Conservation (phyloP, 179 eudicot genomes). For the Vitellaria paradoxa region DNA sequence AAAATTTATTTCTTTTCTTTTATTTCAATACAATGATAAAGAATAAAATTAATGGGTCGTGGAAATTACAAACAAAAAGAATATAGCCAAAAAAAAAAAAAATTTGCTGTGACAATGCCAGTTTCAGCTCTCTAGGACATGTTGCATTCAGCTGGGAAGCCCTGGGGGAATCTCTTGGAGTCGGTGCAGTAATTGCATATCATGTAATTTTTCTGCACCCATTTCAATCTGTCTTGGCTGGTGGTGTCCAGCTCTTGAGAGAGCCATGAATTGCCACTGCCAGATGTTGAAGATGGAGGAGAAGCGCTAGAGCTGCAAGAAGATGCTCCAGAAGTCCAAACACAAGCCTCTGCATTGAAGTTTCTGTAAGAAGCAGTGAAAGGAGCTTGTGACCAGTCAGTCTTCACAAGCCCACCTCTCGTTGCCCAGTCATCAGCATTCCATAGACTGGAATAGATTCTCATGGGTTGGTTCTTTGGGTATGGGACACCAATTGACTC, state of each 20-base stretch:
- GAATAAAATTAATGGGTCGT: too few species aligned
- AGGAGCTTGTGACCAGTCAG: slow-evolving; percentile 30
- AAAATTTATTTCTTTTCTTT: too few species aligned
- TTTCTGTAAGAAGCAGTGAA: slow-evolving; percentile 23
- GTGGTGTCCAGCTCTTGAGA: slow-evolving; percentile 3
- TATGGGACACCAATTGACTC: slow-evolving; percentile 20
- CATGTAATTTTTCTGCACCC: slow-evolving; percentile 21
- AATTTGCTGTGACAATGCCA: too few species aligned
- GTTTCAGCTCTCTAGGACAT: too few species aligned
- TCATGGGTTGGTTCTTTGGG: slow-evolving; percentile 27
- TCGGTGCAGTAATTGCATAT: slow-evolving; percentile 23
- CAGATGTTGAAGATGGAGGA: too few species aligned
- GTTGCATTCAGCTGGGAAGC: slow-evolving; percentile 18
- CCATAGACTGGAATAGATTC: slow-evolving; percentile 23
- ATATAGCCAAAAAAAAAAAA: too few species aligned
- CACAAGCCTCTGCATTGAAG: slow-evolving; percentile 25
- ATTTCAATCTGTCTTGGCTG: slow-evolving; percentile 17
- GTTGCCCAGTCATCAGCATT: slow-evolving; percentile 31
- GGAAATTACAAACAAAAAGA: too few species aligned
- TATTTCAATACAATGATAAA: too few species aligned
- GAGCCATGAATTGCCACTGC: slow-evolving; percentile 13
- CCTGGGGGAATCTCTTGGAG: slow-evolving; percentile 16
- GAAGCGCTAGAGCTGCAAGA: background rate
- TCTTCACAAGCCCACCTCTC: slow-evolving; percentile 24
- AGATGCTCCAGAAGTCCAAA: slow-evolving; percentile 9